These are phyloP conservation scores for Holtermannia corniformis DNA, from an alignment of 768 basidiomycete genomes.

Conservation along the genomic window DNA sequence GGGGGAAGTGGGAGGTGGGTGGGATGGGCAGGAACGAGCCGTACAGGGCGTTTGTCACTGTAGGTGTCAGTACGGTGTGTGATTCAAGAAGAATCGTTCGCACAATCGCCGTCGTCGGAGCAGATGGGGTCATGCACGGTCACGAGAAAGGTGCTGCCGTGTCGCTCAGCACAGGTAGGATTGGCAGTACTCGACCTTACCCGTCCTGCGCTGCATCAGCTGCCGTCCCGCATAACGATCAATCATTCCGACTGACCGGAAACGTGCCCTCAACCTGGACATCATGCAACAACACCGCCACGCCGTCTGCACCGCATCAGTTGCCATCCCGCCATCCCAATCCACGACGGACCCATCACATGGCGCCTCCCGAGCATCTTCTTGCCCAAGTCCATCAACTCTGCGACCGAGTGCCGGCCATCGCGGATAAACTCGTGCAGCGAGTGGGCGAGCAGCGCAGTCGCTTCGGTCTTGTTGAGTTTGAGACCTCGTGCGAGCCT, in stretches of 20 bases:
- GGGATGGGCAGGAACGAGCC: slow-evolving; percentile 88
- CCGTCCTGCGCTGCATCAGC: slow-evolving; percentile 18
- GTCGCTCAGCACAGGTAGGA: too few relatives aligned
- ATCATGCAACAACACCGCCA: slow-evolving; percentile 64
- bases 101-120: slow-evolving; percentile 60
- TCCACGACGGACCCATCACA: slow-evolving; percentile 61
- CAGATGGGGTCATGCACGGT: slow-evolving; percentile 94
- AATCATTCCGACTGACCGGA: slow-evolving; percentile 69
- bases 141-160: slow-evolving; percentile 63
- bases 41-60: slow-evolving; percentile 70
- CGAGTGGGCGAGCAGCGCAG: slow-evolving; percentile 80
- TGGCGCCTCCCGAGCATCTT: slow-evolving; percentile 75
- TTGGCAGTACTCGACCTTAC: slow-evolving; percentile 1
- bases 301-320: slow-evolving; percentile 42
- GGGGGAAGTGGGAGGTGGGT: slow-evolving; percentile 55
- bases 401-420: slow-evolving; percentile 71
- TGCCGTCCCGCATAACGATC: slow-evolving; percentile 15
- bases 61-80: background rate
- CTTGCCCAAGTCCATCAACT: slow-evolving; percentile 92
- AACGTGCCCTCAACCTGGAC: slow-evolving; percentile 95
- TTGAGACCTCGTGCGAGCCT: slow-evolving; percentile 85
- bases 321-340: background rate
- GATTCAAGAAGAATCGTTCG: slow-evolving; percentile 2
- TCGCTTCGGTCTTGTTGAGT: slow-evolving; percentile 78
- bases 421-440: slow-evolving; percentile 91